Conservation (phyloP, 2,329 filamentous ascomycete genomes). For the Aspergillus pseudoviridinutans region DNA sequence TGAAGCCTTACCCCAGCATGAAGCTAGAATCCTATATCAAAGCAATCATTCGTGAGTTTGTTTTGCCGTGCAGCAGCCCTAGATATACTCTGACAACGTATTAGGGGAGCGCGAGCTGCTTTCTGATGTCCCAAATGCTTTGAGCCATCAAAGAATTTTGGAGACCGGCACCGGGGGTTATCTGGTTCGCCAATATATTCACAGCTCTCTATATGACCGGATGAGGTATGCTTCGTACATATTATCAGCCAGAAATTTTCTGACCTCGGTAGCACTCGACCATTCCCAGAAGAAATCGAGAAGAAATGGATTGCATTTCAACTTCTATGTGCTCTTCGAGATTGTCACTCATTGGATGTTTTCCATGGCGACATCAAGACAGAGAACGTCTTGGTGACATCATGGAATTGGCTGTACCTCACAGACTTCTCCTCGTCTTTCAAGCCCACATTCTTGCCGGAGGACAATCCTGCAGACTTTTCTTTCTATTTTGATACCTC, state of each 20-base stretch:
- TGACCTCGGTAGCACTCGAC: constrained; percentile 67
- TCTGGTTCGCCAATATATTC: constrained; percentile 88
- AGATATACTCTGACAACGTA: constrained; percentile 14
- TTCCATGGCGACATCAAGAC: constrained; percentile 99
- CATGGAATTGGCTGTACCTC: constrained; percentile 98
- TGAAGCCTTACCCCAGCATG: constrained; percentile 84
- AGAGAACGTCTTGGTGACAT: constrained; percentile 93
- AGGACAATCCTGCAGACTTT: constrained; percentile 95
- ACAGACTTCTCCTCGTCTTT: constrained; percentile 96
- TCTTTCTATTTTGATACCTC: constrained; percentile 97
- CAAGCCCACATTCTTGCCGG: constrained; percentile 88
- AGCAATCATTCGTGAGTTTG: constrained; percentile 64
- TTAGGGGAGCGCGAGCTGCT: constrained; percentile 75
- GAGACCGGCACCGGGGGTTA: constrained; percentile 91
- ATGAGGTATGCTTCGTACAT: constrained; percentile 51
- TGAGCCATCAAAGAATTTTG: constrained; percentile 84
- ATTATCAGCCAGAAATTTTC: constrained; percentile 2
- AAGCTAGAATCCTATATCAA: constrained; percentile 74
- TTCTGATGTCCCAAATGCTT: constrained; percentile 80
- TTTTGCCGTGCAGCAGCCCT: background rate
- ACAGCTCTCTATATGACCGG: constrained; percentile 95
- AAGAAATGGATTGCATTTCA: constrained; percentile 99
- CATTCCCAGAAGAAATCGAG: constrained; percentile 94
- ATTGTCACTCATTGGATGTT: constrained; percentile 83
- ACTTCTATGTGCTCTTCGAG: constrained; percentile 82